Evolutionary conservation across 306 rosid genomes (phyloP).

Genomic region (Chamaecrista fasciculata): DNA sequence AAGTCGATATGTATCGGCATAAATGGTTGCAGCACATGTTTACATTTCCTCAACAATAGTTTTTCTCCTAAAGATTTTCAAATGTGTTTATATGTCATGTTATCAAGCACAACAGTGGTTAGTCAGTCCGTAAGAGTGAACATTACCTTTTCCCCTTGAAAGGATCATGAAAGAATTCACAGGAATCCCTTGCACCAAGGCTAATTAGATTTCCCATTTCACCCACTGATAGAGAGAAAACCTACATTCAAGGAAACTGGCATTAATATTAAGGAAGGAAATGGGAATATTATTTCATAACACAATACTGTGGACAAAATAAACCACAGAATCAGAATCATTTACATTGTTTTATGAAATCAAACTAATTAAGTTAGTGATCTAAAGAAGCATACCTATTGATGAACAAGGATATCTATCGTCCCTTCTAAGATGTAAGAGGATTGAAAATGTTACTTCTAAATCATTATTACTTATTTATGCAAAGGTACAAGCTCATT

Average conservation of each 20-base stretch:
- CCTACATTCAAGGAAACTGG: slow-evolving; percentile 51
- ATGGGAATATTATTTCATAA: not conserved
- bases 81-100: not conserved
- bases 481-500: not conserved
- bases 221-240: slow-evolving; percentile 72
- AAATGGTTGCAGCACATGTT: not conserved
- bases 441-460: not conserved
- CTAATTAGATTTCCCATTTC: slow-evolving; percentile 79
- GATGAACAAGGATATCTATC: not conserved
- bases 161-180: slow-evolving; percentile 78
- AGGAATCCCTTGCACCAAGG: slow-evolving; percentile 68
- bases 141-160: slow-evolving; percentile 66
- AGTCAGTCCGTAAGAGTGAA: not conserved
- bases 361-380: not conserved
- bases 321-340: not conserved
- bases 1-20: not conserved
- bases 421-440: not conserved
- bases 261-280: not conserved
- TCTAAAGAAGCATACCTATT: not conserved
- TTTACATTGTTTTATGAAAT: not conserved
- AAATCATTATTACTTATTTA: not conserved
- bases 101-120: not conserved
- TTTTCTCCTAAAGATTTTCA: not conserved
- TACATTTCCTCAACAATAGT: not conserved
- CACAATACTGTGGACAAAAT: not conserved